Conservation (phyloP, 495 filamentous ascomycete genomes). For the Penicillium pulvis region DNA sequence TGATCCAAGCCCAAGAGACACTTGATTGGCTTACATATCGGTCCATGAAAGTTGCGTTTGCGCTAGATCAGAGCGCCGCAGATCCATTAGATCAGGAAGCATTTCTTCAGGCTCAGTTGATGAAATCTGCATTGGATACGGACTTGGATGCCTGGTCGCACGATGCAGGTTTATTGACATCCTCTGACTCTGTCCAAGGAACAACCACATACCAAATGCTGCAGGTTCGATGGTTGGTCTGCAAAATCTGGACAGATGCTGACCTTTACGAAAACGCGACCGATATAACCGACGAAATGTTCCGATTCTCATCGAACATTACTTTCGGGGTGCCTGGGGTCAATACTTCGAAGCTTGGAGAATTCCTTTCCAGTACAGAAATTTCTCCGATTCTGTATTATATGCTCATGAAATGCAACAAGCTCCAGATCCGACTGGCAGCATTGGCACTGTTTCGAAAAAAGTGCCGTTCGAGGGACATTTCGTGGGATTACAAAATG, state of each 20-base stretch:
- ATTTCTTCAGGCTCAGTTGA: neutral
- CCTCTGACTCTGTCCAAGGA: neutral
- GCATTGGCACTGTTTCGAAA: neutral
- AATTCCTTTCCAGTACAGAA: neutral
- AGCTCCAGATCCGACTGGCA: neutral
- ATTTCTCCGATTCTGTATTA: neutral
- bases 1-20: constrained; percentile 2
- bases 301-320: neutral
- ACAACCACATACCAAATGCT: neutral
- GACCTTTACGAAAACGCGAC: neutral
- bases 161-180: neutral
- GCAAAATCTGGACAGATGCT: neutral
- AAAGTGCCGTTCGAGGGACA: neutral
- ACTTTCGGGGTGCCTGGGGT: neutral
- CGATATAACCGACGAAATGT: neutral
- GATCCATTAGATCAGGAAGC: neutral
- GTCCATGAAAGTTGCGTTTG: neutral
- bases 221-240: neutral
- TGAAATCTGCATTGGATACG: neutral
- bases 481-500: neutral
- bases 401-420: neutral
- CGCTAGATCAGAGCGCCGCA: neutral
- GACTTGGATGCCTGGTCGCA: constrained; percentile 1
- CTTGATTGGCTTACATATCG: constrained; percentile 7
- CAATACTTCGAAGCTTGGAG: neutral